Evolutionary conservation across 2,329 filamentous ascomycete genomes (phyloP).

Genomic region (Knoxdaviesia proteae): DNA sequence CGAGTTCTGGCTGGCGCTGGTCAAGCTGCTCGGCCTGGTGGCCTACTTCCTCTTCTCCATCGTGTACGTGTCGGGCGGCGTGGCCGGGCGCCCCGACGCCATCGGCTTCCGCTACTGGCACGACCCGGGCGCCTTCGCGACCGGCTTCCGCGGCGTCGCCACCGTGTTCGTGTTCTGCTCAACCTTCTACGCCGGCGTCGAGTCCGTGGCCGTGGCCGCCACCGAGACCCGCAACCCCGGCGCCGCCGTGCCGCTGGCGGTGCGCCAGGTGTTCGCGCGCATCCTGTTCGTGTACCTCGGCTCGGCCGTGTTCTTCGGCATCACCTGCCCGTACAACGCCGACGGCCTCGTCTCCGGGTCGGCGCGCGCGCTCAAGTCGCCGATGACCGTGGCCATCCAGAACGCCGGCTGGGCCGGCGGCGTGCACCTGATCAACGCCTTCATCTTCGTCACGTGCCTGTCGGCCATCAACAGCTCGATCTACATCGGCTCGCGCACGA

Average conservation of each 20-base stretch:
- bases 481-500: constrained; percentile 55
- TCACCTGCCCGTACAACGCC: constrained; percentile 52
- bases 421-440: constrained; percentile 58
- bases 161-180: constrained; percentile 49
- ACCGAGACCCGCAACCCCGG: constrained; percentile 38
- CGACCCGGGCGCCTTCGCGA: constrained; percentile 45
- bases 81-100: constrained; percentile 31
- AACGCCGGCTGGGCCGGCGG: constrained; percentile 55
- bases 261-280: constrained; percentile 39
- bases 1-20: constrained; percentile 57
- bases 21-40: constrained; percentile 49
- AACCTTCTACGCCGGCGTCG: constrained; percentile 50
- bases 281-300: constrained; percentile 47
- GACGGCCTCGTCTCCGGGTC: constrained; percentile 37
- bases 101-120: constrained; percentile 55
- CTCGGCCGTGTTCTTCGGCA: constrained; percentile 51
- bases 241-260: constrained; percentile 32
- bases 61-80: constrained; percentile 48
- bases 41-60: constrained; percentile 59
- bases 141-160: constrained; percentile 46
- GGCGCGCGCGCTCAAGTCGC: constrained; percentile 45
- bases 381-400: constrained; percentile 54
- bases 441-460: constrained; percentile 54
- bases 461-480: constrained; percentile 56
- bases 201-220: constrained; percentile 40